Evolutionary conservation across 352 stramenopile species (phyloP).

Genomic region (Globisporangium takayamanum): DNA sequence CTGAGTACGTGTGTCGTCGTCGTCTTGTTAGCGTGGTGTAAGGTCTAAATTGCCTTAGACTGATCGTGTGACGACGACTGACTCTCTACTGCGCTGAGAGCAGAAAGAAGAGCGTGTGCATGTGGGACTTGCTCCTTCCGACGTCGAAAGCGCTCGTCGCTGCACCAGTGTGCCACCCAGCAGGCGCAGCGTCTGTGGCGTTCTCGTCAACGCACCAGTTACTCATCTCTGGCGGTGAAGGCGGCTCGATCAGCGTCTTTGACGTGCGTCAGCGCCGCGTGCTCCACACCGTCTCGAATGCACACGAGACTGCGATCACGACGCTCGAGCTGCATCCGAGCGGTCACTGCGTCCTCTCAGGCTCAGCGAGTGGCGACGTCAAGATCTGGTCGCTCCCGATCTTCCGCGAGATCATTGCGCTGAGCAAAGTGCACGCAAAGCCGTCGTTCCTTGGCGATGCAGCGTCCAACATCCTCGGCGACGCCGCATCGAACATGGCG

Average conservation of each 20-base stretch:
- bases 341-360: conserved; percentile 76
- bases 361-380: conserved; percentile 74
- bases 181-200: conserved; percentile 60
- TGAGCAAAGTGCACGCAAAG: conserved; percentile 74
- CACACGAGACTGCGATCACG: conserved; percentile 82
- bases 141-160: conserved; percentile 66
- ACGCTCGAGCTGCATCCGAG: conserved; percentile 72
- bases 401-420: conserved; percentile 70
- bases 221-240: conserved; percentile 74
- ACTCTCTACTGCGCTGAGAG: background rate
- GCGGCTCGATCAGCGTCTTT: conserved; percentile 78
- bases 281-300: conserved; percentile 76
- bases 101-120: conserved; percentile 77
- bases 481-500: conserved; percentile 78
- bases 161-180: conserved; percentile 64
- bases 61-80: background rate
- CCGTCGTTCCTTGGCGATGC: conserved; percentile 74
- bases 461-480: conserved; percentile 67
- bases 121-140: conserved; percentile 80
- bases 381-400: conserved; percentile 87
- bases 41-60: background rate
- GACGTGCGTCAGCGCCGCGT: conserved; percentile 84
- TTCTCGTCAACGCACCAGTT: conserved; percentile 80
- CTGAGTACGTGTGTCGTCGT: conserved; percentile 42
- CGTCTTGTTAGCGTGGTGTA: background rate